A percentile compares a stretch with the other conserved stretches of the same genome.
Conservation (phyloP, 2,329 filamentous ascomycete species). For the Arthrobotrys conoides region DNA sequence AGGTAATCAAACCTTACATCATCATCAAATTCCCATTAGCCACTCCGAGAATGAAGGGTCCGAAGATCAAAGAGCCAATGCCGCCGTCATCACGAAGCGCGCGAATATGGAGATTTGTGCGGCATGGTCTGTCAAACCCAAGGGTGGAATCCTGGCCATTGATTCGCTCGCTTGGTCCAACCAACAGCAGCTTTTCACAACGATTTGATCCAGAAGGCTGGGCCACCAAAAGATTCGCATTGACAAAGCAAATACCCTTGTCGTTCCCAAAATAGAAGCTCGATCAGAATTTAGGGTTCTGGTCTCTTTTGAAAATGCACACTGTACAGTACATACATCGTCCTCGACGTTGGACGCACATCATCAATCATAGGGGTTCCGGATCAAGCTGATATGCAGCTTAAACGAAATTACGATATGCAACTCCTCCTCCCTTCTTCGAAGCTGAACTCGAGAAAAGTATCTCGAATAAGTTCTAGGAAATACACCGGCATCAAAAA, state of each 20-base stretch:
- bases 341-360: constrained; percentile 8
- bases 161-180: constrained; percentile 46
- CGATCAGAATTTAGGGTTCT: constrained; percentile 38
- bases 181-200: constrained; percentile 9
- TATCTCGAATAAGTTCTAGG: constrained; percentile 15
- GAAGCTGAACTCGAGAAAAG: constrained; percentile 23
- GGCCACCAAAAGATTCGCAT: constrained; percentile 15
- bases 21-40: constrained; percentile 32
- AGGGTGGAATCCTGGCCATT: constrained; percentile 10
- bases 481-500: not conserved
- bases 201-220: constrained; percentile 29
- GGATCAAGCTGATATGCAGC: constrained; percentile 41
- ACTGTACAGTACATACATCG: not conserved
- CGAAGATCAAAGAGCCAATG: not conserved
- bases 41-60: constrained; percentile 14
- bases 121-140: constrained; percentile 13
- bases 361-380: constrained; percentile 16
- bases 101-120: constrained; percentile 61
- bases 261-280: constrained; percentile 55
- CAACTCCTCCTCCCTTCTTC: constrained; percentile 9
- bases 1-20: constrained; percentile 38
- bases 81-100: constrained; percentile 46
- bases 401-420: constrained; percentile 57
- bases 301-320: constrained; percentile 9
- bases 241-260: constrained; percentile 36